Conservation (phyloP, 2,329 filamentous ascomycete species). For the Cladosporium sp. region DNA sequence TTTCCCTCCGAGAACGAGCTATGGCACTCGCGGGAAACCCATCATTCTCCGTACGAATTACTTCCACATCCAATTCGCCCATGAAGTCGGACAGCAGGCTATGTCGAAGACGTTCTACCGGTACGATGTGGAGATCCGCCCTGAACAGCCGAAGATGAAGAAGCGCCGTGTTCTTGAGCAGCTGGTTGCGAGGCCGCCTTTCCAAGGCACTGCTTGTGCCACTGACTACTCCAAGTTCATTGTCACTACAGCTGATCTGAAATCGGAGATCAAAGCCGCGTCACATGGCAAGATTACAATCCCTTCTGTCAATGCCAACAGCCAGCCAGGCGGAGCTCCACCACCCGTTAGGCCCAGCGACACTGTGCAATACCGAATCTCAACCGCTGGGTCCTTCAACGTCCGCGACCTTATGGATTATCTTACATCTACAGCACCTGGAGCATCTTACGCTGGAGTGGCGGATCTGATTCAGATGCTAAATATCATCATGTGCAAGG, state of each 20-base stretch:
- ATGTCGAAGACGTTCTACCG: conserved; percentile 30
- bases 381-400: conserved; percentile 30
- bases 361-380: conserved; percentile 33
- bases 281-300: background rate
- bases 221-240: conserved; percentile 37
- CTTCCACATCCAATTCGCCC: conserved; percentile 32
- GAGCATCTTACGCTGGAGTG: conserved; percentile 37
- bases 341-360: conserved; percentile 22
- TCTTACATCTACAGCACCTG: conserved; percentile 32
- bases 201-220: conserved; percentile 27
- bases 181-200: conserved; percentile 32
- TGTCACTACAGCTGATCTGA: conserved; percentile 22
- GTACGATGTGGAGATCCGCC: conserved; percentile 34
- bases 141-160: conserved; percentile 34
- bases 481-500: conserved; percentile 51
- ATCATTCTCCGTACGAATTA: conserved; percentile 41
- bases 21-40: conserved; percentile 32
- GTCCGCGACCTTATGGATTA: conserved; percentile 41
- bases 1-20: conserved; percentile 26
- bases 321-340: background rate
- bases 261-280: background rate
- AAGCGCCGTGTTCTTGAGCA: conserved; percentile 44
- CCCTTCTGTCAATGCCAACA: background rate
- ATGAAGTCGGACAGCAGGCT: conserved; percentile 21
- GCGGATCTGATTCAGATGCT: conserved; percentile 50